Percentiles rank a stretch among this genome's conserved stretches.
phyloP scores from a whole-genome alignment of 2,329 filamentous ascomycete species.

The Calycina herbarum region DNA sequence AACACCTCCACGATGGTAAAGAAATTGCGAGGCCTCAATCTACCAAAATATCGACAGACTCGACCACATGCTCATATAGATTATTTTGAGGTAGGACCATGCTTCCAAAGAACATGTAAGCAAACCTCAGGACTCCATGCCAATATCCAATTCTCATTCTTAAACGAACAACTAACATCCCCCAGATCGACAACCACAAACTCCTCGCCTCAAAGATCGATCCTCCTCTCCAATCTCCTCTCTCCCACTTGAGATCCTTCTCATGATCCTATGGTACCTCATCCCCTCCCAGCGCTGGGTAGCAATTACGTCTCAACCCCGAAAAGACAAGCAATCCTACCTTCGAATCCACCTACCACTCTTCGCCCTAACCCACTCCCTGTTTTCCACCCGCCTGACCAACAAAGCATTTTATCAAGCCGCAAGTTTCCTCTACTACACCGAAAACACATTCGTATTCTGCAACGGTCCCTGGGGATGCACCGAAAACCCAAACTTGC shows the following conservation, averaged over 20 bases:
- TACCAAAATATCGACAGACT: too few relatives aligned
- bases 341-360: not conserved
- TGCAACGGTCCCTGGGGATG: slow-evolving; percentile 2
- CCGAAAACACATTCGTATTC: not conserved
- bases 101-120: too few relatives aligned
- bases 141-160: too few relatives aligned
- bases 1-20: too few relatives aligned
- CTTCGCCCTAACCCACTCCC: not conserved
- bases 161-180: too few relatives aligned
- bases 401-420: not conserved
- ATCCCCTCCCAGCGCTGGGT: not conserved
- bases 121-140: too few relatives aligned
- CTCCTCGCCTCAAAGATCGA: not conserved
- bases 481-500: not conserved
- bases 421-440: not conserved
- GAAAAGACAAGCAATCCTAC: not conserved
- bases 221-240: not conserved
- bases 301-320: not conserved
- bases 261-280: not conserved
- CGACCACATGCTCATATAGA: too few relatives aligned
- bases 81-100: too few relatives aligned
- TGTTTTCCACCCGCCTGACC: not conserved
- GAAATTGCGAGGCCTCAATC: too few relatives aligned
- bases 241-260: not conserved
- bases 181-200: not conserved